Base-by-base conservation (phyloP, 495 filamentous ascomycete species). In the Penicillium roqueforti region DNA sequence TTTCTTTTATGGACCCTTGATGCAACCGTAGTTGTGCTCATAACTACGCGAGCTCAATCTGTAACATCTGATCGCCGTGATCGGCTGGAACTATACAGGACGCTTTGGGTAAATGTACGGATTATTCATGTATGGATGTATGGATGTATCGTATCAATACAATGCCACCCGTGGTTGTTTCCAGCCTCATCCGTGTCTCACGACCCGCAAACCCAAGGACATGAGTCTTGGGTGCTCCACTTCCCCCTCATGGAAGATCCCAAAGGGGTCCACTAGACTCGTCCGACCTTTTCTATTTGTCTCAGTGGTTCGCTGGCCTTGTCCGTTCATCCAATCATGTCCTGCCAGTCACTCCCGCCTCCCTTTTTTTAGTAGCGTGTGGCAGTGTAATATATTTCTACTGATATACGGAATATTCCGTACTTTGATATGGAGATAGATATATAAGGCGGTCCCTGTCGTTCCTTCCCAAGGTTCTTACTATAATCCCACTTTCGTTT, bases 351-450 rank as follows among this genome's bases (percentile, higher is more conserved):
- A 51, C 40, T 31, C 50, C 50, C 50, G 50, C 50, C 50, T 52
- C 50, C 50, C 38, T 43, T 44, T 52, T 51, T 52, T 44, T 51
- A 41, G 28, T 42, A 32, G 25, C n/a, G 36, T 41, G 25, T 41
- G 25, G 37, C 28, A 51, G 48, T 43, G 39, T 52, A 42, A 10
- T 25, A n/a, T 37, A 37, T 28, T 39, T 23, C n/a, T n/a, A n/a
- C n/a, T n/a, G n/a, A n/a, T n/a, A n/a, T n/a, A n/a, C n/a, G n/a
- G n/a, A n/a, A n/a, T n/a, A n/a, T n/a, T n/a, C n/a, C n/a, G n/a
- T n/a, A n/a, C n/a, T n/a, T n/a, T n/a, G n/a, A n/a, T 7, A 14
- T 10, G 25, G n/a, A 47, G 29, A 26, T 25, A 52, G 50, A 52
- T 25, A 52, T 39, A 52, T 52, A 26, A 49, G 39, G 29, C 23